Percentiles rank a stretch among this genome's conserved stretches.
phyloP scores from a whole-genome alignment of 768 basidiomycete genomes.

The Zangia roseola region DNA sequence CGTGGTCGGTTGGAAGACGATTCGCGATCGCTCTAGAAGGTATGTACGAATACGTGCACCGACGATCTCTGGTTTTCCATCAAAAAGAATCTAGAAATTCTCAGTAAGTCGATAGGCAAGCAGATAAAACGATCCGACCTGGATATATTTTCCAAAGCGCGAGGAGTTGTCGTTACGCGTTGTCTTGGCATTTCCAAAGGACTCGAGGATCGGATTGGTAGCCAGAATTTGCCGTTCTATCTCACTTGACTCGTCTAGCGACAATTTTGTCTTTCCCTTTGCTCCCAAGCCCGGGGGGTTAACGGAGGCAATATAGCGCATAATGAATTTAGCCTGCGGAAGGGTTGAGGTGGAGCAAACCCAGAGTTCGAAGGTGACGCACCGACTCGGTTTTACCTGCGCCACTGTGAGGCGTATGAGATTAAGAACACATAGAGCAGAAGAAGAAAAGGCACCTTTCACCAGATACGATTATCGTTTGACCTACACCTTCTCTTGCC shows the following conservation, averaged over 20 bases:
- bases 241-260: conserved; percentile 86
- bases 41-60: conserved; percentile 99
- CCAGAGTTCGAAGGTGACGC: conserved; percentile 23
- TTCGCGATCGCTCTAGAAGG: conserved; percentile 93
- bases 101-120: conserved; percentile 1
- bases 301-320: conserved; percentile 97
- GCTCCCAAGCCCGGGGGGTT: conserved; percentile 71
- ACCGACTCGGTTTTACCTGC: conserved; percentile 99
- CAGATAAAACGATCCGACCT: conserved; percentile 43
- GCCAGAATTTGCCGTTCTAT: conserved; percentile 97
- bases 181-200: conserved; percentile 99
- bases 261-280: conserved; percentile 66
- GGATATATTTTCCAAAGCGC: conserved; percentile 98
- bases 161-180: conserved; percentile 99
- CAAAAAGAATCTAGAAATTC: conserved; percentile 81
- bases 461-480: conserved; percentile 98
- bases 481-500: conserved; percentile 90
- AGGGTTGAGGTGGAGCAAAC: conserved; percentile 4
- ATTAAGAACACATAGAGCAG: neutral
- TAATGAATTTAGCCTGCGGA: conserved; percentile 91
- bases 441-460: conserved; percentile 68
- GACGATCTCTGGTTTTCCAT: conserved; percentile 93
- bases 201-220: conserved; percentile 98
- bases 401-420: conserved; percentile 58
- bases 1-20: conserved; percentile 94